phyloP scores from a whole-genome alignment of 2,329 filamentous ascomycete genomes.

The Coleophoma cylindrospora region DNA sequence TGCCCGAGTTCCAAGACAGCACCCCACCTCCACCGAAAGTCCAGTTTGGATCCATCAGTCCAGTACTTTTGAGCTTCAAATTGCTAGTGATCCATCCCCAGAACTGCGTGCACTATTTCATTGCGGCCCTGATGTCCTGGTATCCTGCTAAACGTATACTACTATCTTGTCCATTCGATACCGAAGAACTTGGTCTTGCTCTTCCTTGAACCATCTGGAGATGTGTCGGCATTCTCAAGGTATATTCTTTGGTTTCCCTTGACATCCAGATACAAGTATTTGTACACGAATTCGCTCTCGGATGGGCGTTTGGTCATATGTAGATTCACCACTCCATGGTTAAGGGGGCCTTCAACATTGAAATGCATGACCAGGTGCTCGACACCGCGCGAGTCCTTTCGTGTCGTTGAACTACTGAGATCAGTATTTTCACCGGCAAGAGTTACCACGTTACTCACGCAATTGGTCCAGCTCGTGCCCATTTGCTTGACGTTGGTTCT shows the following conservation, averaged over 20 bases:
- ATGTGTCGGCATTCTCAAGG: slow-evolving; percentile 53
- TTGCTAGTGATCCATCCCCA: too few relatives aligned
- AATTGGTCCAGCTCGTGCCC: slow-evolving; percentile 63
- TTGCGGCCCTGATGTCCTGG: too few relatives aligned
- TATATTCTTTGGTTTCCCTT: slow-evolving; percentile 63
- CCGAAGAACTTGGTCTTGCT: slow-evolving; percentile 27
- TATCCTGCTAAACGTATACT: too few relatives aligned
- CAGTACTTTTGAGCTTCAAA: too few relatives aligned
- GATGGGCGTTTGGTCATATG: slow-evolving; percentile 69
- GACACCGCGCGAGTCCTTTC: slow-evolving; percentile 68
- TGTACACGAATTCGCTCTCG: slow-evolving; percentile 72
- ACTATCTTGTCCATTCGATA: slow-evolving; percentile 11
- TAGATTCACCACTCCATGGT: slow-evolving; percentile 67
- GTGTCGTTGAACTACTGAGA: slow-evolving; percentile 51
- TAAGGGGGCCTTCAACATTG: slow-evolving; percentile 74
- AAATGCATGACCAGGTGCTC: slow-evolving; percentile 85
- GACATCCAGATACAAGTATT: slow-evolving; percentile 75
- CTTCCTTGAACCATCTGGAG: slow-evolving; percentile 17
- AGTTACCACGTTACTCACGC: slow-evolving; percentile 35
- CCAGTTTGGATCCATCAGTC: too few relatives aligned
- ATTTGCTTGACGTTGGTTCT: slow-evolving; percentile 75
- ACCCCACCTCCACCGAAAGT: too few relatives aligned
- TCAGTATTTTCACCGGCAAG: slow-evolving; percentile 22
- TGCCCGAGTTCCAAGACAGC: too few relatives aligned
- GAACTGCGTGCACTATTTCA: too few relatives aligned